phyloP scores from a whole-genome alignment of 257 asterid genomes.

The Sherardia arvensis region DNA sequence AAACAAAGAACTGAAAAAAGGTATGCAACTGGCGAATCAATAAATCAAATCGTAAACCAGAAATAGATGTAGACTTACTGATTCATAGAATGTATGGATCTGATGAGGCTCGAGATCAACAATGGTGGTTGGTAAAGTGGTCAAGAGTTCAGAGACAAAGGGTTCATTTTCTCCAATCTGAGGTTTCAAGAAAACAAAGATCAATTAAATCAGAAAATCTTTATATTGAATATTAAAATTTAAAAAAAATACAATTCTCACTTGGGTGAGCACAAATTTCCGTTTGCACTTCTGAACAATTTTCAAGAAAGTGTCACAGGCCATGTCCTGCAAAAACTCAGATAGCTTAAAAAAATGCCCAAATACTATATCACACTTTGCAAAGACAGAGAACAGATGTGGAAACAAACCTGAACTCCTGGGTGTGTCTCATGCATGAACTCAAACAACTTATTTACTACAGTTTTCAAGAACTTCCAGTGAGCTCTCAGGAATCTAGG shows the following conservation, averaged over 20 bases:
- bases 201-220: neutral
- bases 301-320: slow-evolving; percentile 95
- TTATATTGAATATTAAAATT: neutral
- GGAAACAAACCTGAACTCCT: slow-evolving; percentile 83
- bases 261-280: slow-evolving; percentile 87
- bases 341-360: slow-evolving; percentile 1
- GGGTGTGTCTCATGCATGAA: slow-evolving; percentile 99
- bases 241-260: neutral
- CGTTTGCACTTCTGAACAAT: slow-evolving; percentile 99
- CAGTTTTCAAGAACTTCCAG: slow-evolving; percentile 99
- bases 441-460: slow-evolving; percentile 94
- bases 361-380: neutral
- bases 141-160: slow-evolving; percentile 85
- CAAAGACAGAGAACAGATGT: neutral
- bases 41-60: neutral
- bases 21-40: neutral
- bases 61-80: slow-evolving; percentile 39
- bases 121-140: slow-evolving; percentile 76
- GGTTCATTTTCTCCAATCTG: slow-evolving; percentile 98
- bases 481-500: slow-evolving; percentile 98
- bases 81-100: slow-evolving; percentile 93
- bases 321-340: slow-evolving; percentile 72
- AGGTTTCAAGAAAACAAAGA: slow-evolving; percentile 9
- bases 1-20: neutral
- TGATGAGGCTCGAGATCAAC: slow-evolving; percentile 94